Conservation (phyloP, 2,329 filamentous ascomycete genomes). For the Aspergillus quadricinctus region DNA sequence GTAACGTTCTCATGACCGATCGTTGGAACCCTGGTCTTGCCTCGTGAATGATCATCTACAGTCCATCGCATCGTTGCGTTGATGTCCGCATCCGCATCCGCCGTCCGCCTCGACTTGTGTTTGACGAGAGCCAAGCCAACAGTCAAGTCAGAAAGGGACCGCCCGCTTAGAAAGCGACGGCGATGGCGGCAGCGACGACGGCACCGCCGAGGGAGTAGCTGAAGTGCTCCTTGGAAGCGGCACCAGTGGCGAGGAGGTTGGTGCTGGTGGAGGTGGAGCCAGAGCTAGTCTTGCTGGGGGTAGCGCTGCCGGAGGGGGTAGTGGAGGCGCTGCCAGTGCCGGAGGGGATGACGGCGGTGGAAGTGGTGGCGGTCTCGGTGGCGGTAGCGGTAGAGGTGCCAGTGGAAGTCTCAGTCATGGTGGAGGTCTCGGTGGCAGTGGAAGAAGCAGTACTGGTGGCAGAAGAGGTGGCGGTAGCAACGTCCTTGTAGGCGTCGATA, state of each 20-base stretch:
- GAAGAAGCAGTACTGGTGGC: slow-evolving; percentile 2
- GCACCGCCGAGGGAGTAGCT: slow-evolving; percentile 5
- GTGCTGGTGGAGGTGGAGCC: background rate
- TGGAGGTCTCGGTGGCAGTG: slow-evolving; percentile 11
- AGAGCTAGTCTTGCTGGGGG: slow-evolving; percentile 2
- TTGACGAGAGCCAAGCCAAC: background rate
- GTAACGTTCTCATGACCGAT: background rate
- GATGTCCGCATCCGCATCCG: background rate
- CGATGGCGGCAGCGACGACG: slow-evolving; percentile 2
- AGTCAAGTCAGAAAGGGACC: background rate
- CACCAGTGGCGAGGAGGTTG: background rate
- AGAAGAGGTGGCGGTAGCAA: background rate
- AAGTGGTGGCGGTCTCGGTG: background rate
- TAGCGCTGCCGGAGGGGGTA: slow-evolving; percentile 1
- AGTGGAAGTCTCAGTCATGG: slow-evolving; percentile 12
- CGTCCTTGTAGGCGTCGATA: slow-evolving; percentile 16
- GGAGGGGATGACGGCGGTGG: slow-evolving; percentile 6
- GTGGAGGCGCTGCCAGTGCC: slow-evolving; percentile 3
- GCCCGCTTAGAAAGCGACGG: background rate
- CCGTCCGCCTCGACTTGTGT: background rate
- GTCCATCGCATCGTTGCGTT: background rate
- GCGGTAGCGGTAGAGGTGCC: slow-evolving; percentile 7
- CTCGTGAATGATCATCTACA: background rate
- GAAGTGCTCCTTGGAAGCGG: slow-evolving; percentile 1
- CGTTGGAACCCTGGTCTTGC: background rate